Percentiles rank a stretch among this genome's conserved stretches.
Conservation (phyloP, 2,329 filamentous ascomycete genomes). For the Aspergillus ibericus region DNA sequence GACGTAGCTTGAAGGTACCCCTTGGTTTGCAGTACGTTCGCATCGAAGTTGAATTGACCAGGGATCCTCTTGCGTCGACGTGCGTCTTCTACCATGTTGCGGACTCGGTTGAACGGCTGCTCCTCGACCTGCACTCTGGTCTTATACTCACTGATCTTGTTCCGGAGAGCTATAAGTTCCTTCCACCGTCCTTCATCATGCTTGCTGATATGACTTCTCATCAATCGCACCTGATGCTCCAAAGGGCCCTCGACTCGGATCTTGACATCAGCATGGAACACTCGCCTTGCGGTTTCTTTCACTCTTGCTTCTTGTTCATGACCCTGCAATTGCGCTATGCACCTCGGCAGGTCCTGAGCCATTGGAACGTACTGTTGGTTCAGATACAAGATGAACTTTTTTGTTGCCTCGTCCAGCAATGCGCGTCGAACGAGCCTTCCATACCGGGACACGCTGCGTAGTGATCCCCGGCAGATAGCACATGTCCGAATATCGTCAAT, state of each 20-base stretch:
- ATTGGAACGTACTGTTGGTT: constrained; percentile 47
- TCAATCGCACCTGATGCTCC: constrained; percentile 28
- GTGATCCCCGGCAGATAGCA: constrained; percentile 55
- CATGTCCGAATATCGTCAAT: constrained; percentile 54
- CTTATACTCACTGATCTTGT: constrained; percentile 31
- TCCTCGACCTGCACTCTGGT: constrained; percentile 35
- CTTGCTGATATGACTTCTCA: constrained; percentile 26
- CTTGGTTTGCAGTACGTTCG: constrained; percentile 37
- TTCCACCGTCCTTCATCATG: constrained; percentile 21
- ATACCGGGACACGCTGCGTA: constrained; percentile 59
- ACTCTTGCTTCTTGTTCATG: neutral
- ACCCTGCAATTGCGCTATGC: constrained; percentile 28
- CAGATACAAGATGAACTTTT: constrained; percentile 62
- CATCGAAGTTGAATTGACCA: constrained; percentile 28
- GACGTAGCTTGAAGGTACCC: constrained; percentile 44
- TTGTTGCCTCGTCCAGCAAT: constrained; percentile 62
- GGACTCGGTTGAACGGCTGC: constrained; percentile 41
- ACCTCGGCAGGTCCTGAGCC: constrained; percentile 30
- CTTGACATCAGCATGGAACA: neutral
- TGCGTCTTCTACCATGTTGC: constrained; percentile 36
- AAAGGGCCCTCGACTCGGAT: constrained; percentile 20
- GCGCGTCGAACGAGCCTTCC: constrained; percentile 47
- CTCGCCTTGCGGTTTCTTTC: neutral
- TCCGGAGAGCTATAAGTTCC: constrained; percentile 27
- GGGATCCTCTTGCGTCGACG: constrained; percentile 28